Percentiles rank a stretch among this genome's conserved stretches.
These are phyloP conservation scores for Diplocarpon mali DNA, from an alignment of 2,329 filamentous ascomycete genomes.

Conservation along the genomic window DNA sequence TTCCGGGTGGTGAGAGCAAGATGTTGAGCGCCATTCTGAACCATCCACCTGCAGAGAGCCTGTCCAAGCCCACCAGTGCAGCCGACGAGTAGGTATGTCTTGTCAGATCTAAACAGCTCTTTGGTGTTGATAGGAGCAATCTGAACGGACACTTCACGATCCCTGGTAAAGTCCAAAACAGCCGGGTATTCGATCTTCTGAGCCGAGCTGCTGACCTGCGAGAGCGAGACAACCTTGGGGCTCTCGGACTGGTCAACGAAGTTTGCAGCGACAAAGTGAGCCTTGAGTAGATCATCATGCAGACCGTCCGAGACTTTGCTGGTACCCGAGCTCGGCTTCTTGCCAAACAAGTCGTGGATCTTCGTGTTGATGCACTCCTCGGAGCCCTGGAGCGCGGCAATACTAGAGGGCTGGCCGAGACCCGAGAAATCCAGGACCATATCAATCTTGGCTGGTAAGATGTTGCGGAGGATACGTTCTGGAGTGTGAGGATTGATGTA, in stretches of 20 bases:
- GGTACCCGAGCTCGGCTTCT: conserved; percentile 3
- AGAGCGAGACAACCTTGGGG: conserved; percentile 3
- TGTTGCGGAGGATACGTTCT: conserved; percentile 5
- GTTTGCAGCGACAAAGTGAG: conserved; percentile 9
- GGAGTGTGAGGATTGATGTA: conserved; percentile 9
- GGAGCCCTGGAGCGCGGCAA: conserved; percentile 3
- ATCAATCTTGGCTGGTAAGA: conserved; percentile 7
- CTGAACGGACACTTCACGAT: conserved; percentile 4
- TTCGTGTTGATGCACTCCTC: conserved; percentile 7
- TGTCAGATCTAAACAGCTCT: conserved; percentile 6
- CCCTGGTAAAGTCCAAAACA: conserved; percentile 8
- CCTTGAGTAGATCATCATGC: conserved; percentile 8
- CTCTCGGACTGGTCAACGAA: conserved; percentile 6
- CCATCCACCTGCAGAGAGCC: conserved; percentile 33
- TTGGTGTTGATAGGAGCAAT: conserved; percentile 7
- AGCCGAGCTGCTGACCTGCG: conserved; percentile 2
- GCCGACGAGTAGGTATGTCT: conserved; percentile 26
- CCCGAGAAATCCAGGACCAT: conserved; percentile 8
- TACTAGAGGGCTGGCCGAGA: conserved; percentile 5
- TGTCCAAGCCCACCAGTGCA: conserved; percentile 25
- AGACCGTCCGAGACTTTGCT: conserved; percentile 5
- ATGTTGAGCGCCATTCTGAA: conserved; percentile 28
- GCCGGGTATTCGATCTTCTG: neutral
- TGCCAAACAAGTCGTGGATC: conserved; percentile 8
- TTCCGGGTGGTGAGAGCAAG: conserved; percentile 32